Base-by-base conservation (phyloP, 2,329 filamentous ascomycete species). In the Hirsutella thompsonii region DNA sequence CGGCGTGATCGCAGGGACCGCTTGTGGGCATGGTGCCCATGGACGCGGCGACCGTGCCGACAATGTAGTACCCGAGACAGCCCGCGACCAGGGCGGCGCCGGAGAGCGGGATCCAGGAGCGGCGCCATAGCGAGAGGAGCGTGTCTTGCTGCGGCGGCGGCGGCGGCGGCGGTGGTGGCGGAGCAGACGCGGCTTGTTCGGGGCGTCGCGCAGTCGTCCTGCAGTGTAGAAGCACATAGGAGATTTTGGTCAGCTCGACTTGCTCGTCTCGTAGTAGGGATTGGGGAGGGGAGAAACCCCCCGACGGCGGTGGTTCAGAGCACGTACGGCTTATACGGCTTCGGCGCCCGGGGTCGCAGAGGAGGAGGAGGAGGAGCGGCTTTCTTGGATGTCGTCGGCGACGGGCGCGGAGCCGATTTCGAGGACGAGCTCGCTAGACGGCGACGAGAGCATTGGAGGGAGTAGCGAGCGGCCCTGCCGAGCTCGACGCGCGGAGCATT, bases 1-100 rank as follows among this genome's bases (percentile, higher is more conserved):
- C n/a, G n/a, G n/a, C n/a, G n/a, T n/a, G n/a, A n/a, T n/a, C n/a
- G n/a, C n/a, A n/a, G n/a, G n/a, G n/a, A n/a, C n/a, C n/a, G n/a
- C n/a, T n/a, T n/a, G n/a, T n/a, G n/a, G n/a, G n/a, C n/a, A n/a
- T n/a, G n/a, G 49, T 38, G 29, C 55, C 58, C 46, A 61, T 43
- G 19, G 60, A 55, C 13, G 63, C 62, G 42, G 57, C 50, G 39
- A 59, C 43, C 23, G 67, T 58, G 41, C 61, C 55, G 44, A 65
- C 54, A 26, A 69, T 56, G 57, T 72, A 72, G 52, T 64, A 62
- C 45, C 68, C 66, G n/a, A 72, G 53, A 36, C 62, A 60, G 14
- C 64, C 57, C 10, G 67, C 63, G n/a, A 61, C 52, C 46, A 68
- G 53, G 42, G 67, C 65, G 43, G 64, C 62, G 38, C 68, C 68